phyloP scores from a whole-genome alignment of 768 basidiomycete species.

The Panellus pusillus region DNA sequence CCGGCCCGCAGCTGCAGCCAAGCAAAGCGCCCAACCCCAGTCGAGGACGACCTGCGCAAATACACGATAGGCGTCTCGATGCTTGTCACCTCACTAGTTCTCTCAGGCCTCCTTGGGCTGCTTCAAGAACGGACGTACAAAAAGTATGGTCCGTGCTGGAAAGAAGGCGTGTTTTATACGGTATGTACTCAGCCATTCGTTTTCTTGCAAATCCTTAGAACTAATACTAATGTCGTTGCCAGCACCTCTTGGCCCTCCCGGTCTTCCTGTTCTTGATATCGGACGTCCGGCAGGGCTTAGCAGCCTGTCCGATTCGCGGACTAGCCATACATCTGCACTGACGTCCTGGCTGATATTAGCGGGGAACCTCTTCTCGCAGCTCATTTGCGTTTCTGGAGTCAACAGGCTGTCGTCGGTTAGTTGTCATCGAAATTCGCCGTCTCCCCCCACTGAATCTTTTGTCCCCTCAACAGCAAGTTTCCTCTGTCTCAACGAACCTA shows the following conservation, averaged over 20 bases:
- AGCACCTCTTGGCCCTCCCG: slow-evolving; percentile 83
- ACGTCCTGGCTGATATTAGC: slow-evolving; percentile 57
- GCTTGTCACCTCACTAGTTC: slow-evolving; percentile 63
- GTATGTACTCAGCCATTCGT: slow-evolving; percentile 37
- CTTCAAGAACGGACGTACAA: slow-evolving; percentile 77
- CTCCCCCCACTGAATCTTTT: background rate
- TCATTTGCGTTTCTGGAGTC: slow-evolving; percentile 81
- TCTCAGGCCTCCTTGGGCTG: slow-evolving; percentile 68
- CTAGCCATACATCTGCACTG: slow-evolving; percentile 31
- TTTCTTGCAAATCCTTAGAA: background rate
- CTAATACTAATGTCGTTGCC: slow-evolving; percentile 5
- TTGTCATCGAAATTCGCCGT: too few relatives aligned
- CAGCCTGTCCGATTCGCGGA: slow-evolving; percentile 41
- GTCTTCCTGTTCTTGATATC: slow-evolving; percentile 63
- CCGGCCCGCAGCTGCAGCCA: slow-evolving; percentile 34
- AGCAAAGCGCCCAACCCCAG: slow-evolving; percentile 12
- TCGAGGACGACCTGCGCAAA: slow-evolving; percentile 36
- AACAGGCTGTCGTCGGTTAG: slow-evolving; percentile 75
- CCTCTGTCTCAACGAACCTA: slow-evolving; percentile 80
- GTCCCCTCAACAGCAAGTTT: slow-evolving; percentile 61
- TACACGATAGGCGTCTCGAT: slow-evolving; percentile 71
- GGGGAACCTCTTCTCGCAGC: slow-evolving; percentile 70
- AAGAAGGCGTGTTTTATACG: slow-evolving; percentile 82
- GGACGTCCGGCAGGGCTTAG: slow-evolving; percentile 53
- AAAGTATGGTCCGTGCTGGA: slow-evolving; percentile 77